phyloP scores from a whole-genome alignment of 2,329 filamentous ascomycete species.

The Sordariomycetes sp. region DNA sequence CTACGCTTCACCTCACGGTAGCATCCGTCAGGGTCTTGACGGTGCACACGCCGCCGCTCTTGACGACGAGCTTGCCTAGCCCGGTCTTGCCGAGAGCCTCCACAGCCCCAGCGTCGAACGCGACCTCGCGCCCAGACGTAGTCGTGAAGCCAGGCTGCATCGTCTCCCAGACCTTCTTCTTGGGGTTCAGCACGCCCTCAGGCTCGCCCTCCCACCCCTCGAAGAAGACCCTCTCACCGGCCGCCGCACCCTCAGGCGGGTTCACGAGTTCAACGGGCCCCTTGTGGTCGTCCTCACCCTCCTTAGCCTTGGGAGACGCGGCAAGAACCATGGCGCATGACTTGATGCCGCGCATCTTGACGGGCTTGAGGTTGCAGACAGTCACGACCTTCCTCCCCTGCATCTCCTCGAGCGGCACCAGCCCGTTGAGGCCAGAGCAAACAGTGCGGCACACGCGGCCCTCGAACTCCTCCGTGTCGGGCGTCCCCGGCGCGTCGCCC shows the following conservation, averaged over 20 bases:
- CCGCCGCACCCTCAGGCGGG: slow-evolving; percentile 64
- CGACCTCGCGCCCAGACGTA: slow-evolving; percentile 66
- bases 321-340: slow-evolving; percentile 84
- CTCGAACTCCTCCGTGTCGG: slow-evolving; percentile 85
- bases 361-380: slow-evolving; percentile 96
- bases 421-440: slow-evolving; percentile 90
- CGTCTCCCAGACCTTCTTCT: slow-evolving; percentile 99
- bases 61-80: slow-evolving; percentile 57
- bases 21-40: slow-evolving; percentile 72
- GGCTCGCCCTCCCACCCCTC: slow-evolving; percentile 91
- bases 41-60: slow-evolving; percentile 66
- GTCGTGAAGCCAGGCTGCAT: slow-evolving; percentile 96
- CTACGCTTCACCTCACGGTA: slow-evolving; percentile 55
- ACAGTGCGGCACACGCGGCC: slow-evolving; percentile 88
- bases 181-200: slow-evolving; percentile 88
- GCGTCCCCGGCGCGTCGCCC: slow-evolving; percentile 66
- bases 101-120: slow-evolving; percentile 68
- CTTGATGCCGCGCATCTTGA: slow-evolving; percentile 90
- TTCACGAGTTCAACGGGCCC: slow-evolving; percentile 85
- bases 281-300: slow-evolving; percentile 75
- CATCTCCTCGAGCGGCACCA: slow-evolving; percentile 90
- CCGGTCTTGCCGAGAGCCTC: slow-evolving; percentile 63
- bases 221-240: slow-evolving; percentile 83
- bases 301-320: slow-evolving; percentile 69
- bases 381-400: slow-evolving; percentile 90